A percentile compares a stretch with the other conserved stretches of the same genome.
Conservation (phyloP, 164 flowering plant species). For the Pachysandra terminalis region DNA sequence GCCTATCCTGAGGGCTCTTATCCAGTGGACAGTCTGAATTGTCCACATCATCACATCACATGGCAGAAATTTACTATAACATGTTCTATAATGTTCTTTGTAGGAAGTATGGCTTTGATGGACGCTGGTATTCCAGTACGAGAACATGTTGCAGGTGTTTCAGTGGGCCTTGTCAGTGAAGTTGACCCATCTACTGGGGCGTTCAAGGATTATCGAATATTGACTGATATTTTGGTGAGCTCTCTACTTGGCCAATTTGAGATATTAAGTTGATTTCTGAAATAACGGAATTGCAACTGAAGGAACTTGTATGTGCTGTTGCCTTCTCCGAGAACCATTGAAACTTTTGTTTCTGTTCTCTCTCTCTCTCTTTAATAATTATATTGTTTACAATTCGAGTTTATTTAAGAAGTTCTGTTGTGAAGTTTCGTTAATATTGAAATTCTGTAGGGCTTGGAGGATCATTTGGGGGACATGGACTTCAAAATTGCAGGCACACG, state of each 20-base stretch:
- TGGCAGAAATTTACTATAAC: not conserved
- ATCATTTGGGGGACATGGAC: constrained; percentile 99
- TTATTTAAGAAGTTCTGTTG: not conserved
- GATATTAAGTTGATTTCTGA: not conserved
- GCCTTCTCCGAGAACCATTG: not conserved
- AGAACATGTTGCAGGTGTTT: constrained; percentile 95
- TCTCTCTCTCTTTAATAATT: no score
- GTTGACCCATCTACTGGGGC: constrained; percentile 71
- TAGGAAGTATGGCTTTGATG: constrained; percentile 98
- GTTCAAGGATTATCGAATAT: constrained; percentile 70
- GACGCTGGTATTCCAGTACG: constrained; percentile 93
- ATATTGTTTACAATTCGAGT: no score
- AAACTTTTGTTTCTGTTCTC: no score
- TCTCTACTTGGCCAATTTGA: constrained; percentile 5
- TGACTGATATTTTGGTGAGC: constrained; percentile 93
- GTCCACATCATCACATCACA: no score
- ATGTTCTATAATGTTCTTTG: constrained; percentile 12
- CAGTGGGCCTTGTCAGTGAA: constrained; percentile 92
- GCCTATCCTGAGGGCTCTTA: no score
- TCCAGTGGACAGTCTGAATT: no score
- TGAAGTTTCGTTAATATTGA: not conserved
- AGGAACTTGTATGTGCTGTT: not conserved
- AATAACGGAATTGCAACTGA: not conserved
- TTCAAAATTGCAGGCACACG: constrained; percentile 97
- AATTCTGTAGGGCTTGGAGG: constrained; percentile 81